Conservation (phyloP, 345 rosid genomes). For the Arabis hirsuta region DNA sequence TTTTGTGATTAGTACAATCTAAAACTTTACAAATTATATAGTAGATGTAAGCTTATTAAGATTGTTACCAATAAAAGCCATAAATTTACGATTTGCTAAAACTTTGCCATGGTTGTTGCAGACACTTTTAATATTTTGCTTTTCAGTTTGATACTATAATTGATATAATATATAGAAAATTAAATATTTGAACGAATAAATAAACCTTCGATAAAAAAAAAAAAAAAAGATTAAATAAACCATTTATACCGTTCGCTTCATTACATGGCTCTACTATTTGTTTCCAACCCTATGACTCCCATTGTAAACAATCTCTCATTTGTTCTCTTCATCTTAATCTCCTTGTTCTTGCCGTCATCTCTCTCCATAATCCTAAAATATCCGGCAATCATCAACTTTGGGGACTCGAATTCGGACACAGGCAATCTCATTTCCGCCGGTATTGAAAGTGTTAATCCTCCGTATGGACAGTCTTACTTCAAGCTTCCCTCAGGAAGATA, state of each 20-base stretch:
- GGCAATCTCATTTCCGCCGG: conserved; percentile 80
- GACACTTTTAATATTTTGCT: not conserved
- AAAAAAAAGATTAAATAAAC: too few relatives aligned
- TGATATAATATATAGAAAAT: not conserved
- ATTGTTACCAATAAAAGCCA: too few relatives aligned
- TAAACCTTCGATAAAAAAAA: too few relatives aligned
- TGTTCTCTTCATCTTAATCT: conserved; percentile 43
- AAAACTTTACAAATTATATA: too few relatives aligned
- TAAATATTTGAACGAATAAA: not conserved
- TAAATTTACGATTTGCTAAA: too few relatives aligned
- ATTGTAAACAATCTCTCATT: conserved; percentile 12
- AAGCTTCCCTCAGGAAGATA: conserved; percentile 72
- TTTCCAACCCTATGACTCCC: conserved; percentile 35
- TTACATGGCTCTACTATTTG: not conserved
- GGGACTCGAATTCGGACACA: conserved; percentile 92
- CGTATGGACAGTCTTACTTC: conserved; percentile 74
- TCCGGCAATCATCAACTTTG: conserved; percentile 85
- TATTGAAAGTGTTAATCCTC: conserved; percentile 61
- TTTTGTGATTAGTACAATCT: too few relatives aligned
- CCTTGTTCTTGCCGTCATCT: conserved; percentile 45
- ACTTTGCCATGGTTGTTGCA: conserved; percentile 4
- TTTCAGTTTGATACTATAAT: not conserved
- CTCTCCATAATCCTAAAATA: conserved; percentile 56
- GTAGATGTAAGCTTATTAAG: too few relatives aligned
- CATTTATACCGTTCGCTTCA: conserved; percentile 4